phyloP scores from a whole-genome alignment of 1,284 basidiomycete genomes.

The Phylloporus sp. region DNA sequence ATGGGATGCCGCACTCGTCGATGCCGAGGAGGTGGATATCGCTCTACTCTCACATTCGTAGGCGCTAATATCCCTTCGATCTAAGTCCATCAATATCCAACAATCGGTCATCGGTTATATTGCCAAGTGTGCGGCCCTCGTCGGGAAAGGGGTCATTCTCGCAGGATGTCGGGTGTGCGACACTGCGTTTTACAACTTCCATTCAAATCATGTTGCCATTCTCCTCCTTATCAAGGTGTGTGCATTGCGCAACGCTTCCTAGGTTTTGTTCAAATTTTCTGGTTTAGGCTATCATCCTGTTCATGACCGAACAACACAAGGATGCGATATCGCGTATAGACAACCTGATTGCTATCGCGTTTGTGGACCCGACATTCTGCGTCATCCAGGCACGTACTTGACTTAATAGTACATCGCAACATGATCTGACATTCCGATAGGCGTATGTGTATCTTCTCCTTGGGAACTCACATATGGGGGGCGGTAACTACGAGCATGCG shows the following conservation, averaged over 20 bases:
- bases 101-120: background rate
- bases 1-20: conserved; percentile 11
- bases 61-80: background rate
- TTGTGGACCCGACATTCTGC: background rate
- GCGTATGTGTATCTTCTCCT: conserved; percentile 5
- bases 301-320: conserved; percentile 7
- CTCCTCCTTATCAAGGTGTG: background rate
- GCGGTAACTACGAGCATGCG: background rate
- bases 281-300: conserved; percentile 13
- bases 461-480: background rate
- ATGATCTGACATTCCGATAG: background rate
- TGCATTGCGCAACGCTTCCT: background rate
- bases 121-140: background rate
- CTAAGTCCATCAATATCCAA: background rate
- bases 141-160: background rate
- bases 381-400: conserved; percentile 4
- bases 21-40: conserved; percentile 14
- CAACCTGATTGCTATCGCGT: conserved; percentile 7
- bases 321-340: conserved; percentile 11
- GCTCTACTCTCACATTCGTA: background rate
- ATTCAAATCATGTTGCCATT: background rate
- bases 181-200: background rate
- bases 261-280: background rate
- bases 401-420: background rate
- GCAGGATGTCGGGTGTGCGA: background rate